Conservation (phyloP, 2,329 filamentous ascomycete genomes). For the Bipolaris sorokiniana region DNA sequence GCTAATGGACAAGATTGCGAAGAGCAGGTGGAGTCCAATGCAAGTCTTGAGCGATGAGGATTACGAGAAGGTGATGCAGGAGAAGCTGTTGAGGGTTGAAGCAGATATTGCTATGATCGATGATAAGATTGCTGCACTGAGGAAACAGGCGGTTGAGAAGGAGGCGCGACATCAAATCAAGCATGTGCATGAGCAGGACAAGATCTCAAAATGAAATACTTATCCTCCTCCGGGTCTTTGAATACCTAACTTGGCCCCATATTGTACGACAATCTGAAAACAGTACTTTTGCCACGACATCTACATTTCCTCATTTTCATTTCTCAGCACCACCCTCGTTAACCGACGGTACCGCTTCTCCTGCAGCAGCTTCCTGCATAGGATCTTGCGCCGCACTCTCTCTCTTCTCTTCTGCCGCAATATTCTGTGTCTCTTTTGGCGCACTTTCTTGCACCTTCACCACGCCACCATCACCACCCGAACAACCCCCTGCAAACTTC, state of each 20-base stretch:
- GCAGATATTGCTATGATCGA: constrained; percentile 80
- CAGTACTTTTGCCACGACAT: not conserved
- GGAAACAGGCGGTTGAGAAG: constrained; percentile 31
- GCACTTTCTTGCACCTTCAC: not conserved
- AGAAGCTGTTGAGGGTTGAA: constrained; percentile 74
- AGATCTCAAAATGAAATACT: not conserved
- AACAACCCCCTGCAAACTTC: not conserved
- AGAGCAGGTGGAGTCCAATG: constrained; percentile 74
- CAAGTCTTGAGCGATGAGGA: constrained; percentile 73
- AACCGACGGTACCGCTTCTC: not conserved
- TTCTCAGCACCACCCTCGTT: not conserved
- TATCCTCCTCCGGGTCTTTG: too few species aligned
- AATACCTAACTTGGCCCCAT: too few species aligned
- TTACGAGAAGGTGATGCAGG: constrained; percentile 72
- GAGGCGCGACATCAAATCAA: constrained; percentile 22
- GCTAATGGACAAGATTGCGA: constrained; percentile 58
- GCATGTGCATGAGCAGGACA: constrained; percentile 9
- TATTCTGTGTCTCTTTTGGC: too few species aligned
- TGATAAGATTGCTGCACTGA: constrained; percentile 69
- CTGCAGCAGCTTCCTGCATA: not conserved
- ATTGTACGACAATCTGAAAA: not conserved
- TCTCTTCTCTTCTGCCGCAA: not conserved
- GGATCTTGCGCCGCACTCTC: too few species aligned
- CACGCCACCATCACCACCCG: not conserved
- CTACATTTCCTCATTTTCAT: not conserved